A percentile compares a stretch with the other conserved stretches of the same genome.
phyloP scores from a whole-genome alignment of 75 land plant genomes.

The Cupressus sempervirens region DNA sequence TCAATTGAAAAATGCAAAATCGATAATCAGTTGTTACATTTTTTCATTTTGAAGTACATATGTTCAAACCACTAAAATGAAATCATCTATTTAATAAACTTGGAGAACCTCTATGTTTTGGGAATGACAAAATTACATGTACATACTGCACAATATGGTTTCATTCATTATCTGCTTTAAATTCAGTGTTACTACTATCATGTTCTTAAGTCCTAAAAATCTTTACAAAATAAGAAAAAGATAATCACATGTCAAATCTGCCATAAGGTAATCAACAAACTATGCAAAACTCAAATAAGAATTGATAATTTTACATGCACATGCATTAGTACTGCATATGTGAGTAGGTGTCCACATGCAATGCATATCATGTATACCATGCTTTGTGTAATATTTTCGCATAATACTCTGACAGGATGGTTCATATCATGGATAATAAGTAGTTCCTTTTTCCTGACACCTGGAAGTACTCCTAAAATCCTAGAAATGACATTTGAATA shows the following conservation, averaged over 20 bases:
- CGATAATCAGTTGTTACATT: not conserved
- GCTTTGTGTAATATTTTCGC: not conserved
- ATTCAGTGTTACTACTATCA: not conserved
- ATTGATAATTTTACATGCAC: not conserved
- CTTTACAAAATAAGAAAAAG: not conserved
- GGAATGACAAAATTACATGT: not conserved
- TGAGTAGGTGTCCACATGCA: not conserved
- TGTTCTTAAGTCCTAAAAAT: not conserved
- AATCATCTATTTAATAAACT: not conserved
- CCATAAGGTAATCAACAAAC: not conserved
- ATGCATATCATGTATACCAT: not conserved
- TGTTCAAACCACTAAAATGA: not conserved
- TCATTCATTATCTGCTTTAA: not conserved
- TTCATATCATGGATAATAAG: not conserved
- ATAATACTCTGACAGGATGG: not conserved
- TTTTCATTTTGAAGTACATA: not conserved
- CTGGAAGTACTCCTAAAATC: not conserved
- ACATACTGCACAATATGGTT: not conserved
- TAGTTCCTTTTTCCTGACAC: not conserved
- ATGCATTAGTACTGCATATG: not conserved
- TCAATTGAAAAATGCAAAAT: not conserved
- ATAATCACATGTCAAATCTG: not conserved
- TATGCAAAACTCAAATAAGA: not conserved
- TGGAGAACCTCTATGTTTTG: not conserved
- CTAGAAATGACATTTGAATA: not conserved